A percentile compares a stretch with the other conserved stretches of the same genome.
Conservation (phyloP, 2,329 filamentous ascomycete genomes). For the Ascochyta lentis region DNA sequence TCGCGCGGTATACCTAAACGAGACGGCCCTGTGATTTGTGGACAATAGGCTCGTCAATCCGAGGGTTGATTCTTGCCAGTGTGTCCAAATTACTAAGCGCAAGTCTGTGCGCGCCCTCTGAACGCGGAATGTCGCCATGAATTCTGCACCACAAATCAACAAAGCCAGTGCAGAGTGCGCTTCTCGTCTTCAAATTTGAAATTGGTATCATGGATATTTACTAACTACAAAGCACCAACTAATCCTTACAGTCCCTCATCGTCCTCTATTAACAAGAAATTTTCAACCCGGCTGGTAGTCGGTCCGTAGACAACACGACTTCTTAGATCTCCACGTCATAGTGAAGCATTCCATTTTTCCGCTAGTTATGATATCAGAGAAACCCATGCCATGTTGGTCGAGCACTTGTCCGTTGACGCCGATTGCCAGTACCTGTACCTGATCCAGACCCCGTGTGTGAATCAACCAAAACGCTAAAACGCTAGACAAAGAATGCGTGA, state of each 20-base stretch:
- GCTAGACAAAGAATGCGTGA: constrained; percentile 37
- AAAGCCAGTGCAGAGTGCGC: no score
- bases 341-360: constrained; percentile 26
- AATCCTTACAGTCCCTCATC: neutral
- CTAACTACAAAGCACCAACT: neutral
- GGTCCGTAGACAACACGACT: constrained; percentile 12
- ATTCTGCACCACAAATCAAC: neutral
- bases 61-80: neutral
- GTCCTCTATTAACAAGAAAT: neutral
- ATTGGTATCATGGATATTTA: constrained; percentile 10
- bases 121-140: neutral
- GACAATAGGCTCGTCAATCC: neutral
- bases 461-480: constrained; percentile 44
- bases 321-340: constrained; percentile 32
- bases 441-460: constrained; percentile 29
- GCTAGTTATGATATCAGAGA: constrained; percentile 18
- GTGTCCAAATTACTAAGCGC: constrained; percentile 5
- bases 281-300: neutral
- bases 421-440: constrained; percentile 23
- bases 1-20: constrained; percentile 27
- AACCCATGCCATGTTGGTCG: constrained; percentile 13
- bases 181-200: neutral
- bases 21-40: constrained; percentile 6
- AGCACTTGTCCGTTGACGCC: constrained; percentile 27
- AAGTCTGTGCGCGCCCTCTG: neutral